Evolutionary conservation across 208 protist genomes (phyloP), one percentile per base, ranked within the genome.

Genomic region (Trypanosomatidae sp.): DNA sequence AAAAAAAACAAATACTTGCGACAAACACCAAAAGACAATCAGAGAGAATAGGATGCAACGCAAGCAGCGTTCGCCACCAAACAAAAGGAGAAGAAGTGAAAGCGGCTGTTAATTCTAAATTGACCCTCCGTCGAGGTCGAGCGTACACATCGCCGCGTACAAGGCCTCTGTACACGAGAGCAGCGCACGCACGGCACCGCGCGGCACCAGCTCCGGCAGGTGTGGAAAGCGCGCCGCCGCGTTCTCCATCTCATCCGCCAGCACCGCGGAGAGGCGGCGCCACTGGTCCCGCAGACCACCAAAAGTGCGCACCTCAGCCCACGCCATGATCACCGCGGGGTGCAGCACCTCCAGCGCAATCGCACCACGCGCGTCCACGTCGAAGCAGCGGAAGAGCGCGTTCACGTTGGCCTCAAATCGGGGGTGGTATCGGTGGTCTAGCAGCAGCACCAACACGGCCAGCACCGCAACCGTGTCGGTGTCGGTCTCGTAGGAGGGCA

Each of bases 91-190:
- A n/a, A n/a, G n/a, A n/a, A n/a, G n/a, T n/a, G n/a, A n/a, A n/a
- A n/a, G n/a, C n/a, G n/a, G n/a, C n/a, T n/a, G n/a, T n/a, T n/a
- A n/a, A n/a, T n/a, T n/a, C n/a, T n/a, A n/a, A n/a, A n/a, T n/a
- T n/a, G n/a, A n/a, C n/a, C n/a, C n/a, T n/a, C 86, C 90, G 47
- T 92, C 84, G 69, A 95, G 69, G 77, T 95, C 88, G 9, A 95
- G 76, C 8, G 76, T 74, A 59, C 89, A 85, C 19, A 84, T 74
- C 2, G 79, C 74, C 6, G 41, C 65, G 65, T 87, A 92, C 33
- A 95, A 76, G 0, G 52, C 58, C 3, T 55, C 52, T 1, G 73
- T 76, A 47, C 84, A 80, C 67, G 79, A 88, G 53, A 95, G 74
- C 15, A 91, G 66, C 0, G 81, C 86, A 5, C 85, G 77, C 5